Evolutionary conservation across 495 filamentous ascomycete species (phyloP), one percentile per base, ranked within the genome.

Genomic region (Aspergillus haitiensis): DNA sequence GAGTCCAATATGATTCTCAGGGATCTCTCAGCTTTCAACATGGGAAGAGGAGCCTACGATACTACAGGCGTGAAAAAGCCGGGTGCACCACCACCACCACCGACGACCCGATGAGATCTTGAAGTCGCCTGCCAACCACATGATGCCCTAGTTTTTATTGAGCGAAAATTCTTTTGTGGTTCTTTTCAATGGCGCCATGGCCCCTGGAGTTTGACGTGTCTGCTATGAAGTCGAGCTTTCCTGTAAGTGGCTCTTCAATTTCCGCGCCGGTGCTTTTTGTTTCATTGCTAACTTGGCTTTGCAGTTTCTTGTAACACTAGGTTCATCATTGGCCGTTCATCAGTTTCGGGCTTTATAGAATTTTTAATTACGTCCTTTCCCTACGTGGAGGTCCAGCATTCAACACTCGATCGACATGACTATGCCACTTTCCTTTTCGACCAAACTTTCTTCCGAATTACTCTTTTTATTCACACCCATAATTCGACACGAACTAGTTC

Each of bases 11-110:
- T 84, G 82, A 81, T 83, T 61, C 69, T 75, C 52, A 73, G 77
- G 69, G 77, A 78, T 54, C 67, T 70, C 42, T 73, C 75, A 44
- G 73, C 75, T 51, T 75, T 69, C 69, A 84, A 84, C 68, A 84
- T 85, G 82, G 82, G 82, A 63, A 79, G 82, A 52, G 82, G 82
- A 54, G 80, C 79, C 64, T 85, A 85, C 63, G 82, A 85, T 61
- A 85, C 82, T 55, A 85, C 82, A 5, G 82, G 82, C 21, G 78
- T 83, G 16, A 79, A 82, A 67, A 83, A 83, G 70, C 82, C 82
- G 46, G 76, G 80, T 55, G 77, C 77, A 65, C 81, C 81, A 58
- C 78, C 76, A 60, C 74, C 72, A 56, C 71, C 70, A 49, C 73
- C 72, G 32, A 74, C 71, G 65, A 73, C 50, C 13, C 58, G 68